Base-by-base conservation (phyloP, 1,284 basidiomycete genomes). In the Leccinum huronense region DNA sequence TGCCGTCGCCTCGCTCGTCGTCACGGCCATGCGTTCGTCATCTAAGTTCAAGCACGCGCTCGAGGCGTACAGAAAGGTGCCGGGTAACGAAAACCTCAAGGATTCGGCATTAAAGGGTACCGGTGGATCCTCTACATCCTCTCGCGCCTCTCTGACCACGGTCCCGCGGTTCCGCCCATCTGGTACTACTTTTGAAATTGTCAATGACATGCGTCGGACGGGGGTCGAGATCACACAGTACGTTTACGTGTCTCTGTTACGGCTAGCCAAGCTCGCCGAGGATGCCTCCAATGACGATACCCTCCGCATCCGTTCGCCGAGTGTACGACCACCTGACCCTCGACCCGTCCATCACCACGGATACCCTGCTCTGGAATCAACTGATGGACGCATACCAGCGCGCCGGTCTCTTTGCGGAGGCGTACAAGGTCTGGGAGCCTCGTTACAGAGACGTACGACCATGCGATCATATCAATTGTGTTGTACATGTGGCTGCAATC, bases 371-470 rank as follows among this genome's bases (percentile, higher is more conserved):
- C 16, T 88, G 91, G 82, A 97, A 95, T 72, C 86, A 93, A 68
- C 80, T 98, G 64, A 94, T 98, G 91, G 88, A 93, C 74, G 90
- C 94, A 1, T 98, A 97, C 77, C 88, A 91, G 69, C 87, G 88
- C 30, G 82, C 88, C 4, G 88, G 87, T 4, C 87, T 86, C 62
- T 89, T 88, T 64, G 79, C 78, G 1, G 87, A 91, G 66, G 89
- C 91, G 8, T 86, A 87, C 69, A 83, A 87, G 34, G 83, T 97
- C 11, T 98, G 95, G 94, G 87, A 94, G 67, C 71, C 85, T 85
- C 72, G 77, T 87, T 31, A 80, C 84, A 33, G 80, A 81, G 33
- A 78, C 78, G 58, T 84, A 85, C 69, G 87, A 91, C 75, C 80
- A 86, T 42, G 78, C 84, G 53, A 89, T 87, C 65, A 81, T 98